Evolutionary conservation across 2,329 filamentous ascomycete genomes (phyloP), one percentile per base, ranked within the genome.

Genomic region (Chaetomium sp.): DNA sequence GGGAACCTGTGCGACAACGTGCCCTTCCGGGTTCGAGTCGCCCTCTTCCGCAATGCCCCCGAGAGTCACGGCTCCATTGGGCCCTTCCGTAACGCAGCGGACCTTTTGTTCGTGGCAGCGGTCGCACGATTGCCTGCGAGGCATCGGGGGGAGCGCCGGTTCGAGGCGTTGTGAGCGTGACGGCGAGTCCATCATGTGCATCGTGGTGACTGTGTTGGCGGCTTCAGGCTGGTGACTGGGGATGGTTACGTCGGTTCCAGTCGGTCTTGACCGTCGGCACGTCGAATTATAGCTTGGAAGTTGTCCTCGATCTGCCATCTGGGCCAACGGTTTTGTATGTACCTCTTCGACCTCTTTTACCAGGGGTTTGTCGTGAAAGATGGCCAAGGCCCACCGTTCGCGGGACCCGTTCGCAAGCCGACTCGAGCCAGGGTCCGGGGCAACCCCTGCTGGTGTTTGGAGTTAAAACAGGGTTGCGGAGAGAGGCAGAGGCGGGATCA

Each of bases 31-130:
- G 55, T 51, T 66, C 23, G 63, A 50, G 10, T 68, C 50, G 38
- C 42, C 57, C 27, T 62, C 62, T n/a, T 69, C 65, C 1, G 56
- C 57, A 13, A 66, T 60, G 7, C 57, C 62, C 27, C 65, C 65
- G 1, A 64, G 62, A 3, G 12, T 38, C 31, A 62, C 38, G n/a
- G 60, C 35, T 13, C 57, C 62, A n/a, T 69, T 59, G 1, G 49
- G 25, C 1, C 54, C 65, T 47, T 66, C 60, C 27, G 67, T 68
- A 19, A 68, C 60, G 33, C 69, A 70, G 29, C 69, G 69, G 45
- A 70, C 69, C 57, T 70, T 70, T 58, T 68, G 69, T 50, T 69
- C 66, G 21, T 70, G 69, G 29, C 69, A 70, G 3, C 69, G 69
- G 58, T 70, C 69, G 59, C 69, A 70, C 4, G 69, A 70, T 49